Base-by-base conservation (phyloP, 768 basidiomycete genomes). In the Austroboletus eburneus region DNA sequence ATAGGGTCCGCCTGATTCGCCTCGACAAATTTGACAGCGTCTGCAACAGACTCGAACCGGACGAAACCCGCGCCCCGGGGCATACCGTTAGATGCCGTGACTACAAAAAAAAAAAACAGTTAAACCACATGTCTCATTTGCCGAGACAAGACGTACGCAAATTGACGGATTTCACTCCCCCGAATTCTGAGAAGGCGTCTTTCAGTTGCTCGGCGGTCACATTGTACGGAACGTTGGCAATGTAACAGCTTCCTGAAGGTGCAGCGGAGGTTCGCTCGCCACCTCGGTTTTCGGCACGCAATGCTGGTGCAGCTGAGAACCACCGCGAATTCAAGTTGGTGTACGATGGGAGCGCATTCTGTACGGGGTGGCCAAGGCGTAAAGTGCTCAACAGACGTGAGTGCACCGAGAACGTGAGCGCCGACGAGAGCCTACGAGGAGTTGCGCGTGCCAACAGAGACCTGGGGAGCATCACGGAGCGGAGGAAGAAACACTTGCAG, bases 181-280 rank as follows among this genome's bases (percentile, higher is more conserved):
- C 80, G 54, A 73, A 79, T 21, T 66, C 57, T 18, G 55, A 59
- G 53, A 80, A 75, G 16, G 67, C 63, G 4, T 71, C 67, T 33
- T 61, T 46, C 10, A 82, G 39, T 37, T 78, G 68, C 18, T 58
- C 61, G 49, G 70, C 72, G 2, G 68, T 70, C 32, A 64, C 55
- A 16, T 55, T 64, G 58, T 66, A 86, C 40, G 79, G 77, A n/a
- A 82, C n/a, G 51, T 81, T 82, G 9, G 70, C 75, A 25, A 79
- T 52, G 36, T 63, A 81, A 41, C 81, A 55, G 3, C 65, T 66
- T 9, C 62, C 62, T n/a, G 60, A 63, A 6, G 76, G 74, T 16
- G 61, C 43, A 25, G 1, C 23, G 18, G 22, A 14, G 13, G 44
- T 9, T 32, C 33, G 44, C 24, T 1, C 9, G 14, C 32, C 32